These are phyloP conservation scores for Verticillium nonalfalfae DNA, from an alignment of 2,329 filamentous ascomycete genomes.

Conservation along the genomic window DNA sequence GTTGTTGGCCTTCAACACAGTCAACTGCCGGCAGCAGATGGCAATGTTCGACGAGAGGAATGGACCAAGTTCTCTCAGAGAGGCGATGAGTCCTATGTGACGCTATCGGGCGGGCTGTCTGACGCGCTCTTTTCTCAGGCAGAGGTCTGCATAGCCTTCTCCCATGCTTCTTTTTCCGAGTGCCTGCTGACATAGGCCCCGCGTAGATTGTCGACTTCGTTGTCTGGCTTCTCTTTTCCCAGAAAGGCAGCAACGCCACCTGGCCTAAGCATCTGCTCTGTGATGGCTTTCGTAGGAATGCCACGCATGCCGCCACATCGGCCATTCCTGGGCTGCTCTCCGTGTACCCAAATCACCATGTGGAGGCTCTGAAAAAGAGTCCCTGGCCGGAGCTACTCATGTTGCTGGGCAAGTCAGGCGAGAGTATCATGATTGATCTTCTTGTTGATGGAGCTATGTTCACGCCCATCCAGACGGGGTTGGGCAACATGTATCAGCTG, in stretches of 20 bases:
- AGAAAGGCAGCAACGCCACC: constrained; percentile 30
- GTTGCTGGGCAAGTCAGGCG: constrained; percentile 68
- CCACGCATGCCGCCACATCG: constrained; percentile 16
- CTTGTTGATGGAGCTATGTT: constrained; percentile 77
- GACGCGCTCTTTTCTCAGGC: constrained; percentile 49
- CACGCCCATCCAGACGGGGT: constrained; percentile 48
- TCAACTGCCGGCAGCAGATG: constrained; percentile 16
- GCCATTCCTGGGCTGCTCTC: constrained; percentile 60
- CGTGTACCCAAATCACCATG: constrained; percentile 63
- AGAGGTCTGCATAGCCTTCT: constrained; percentile 43
- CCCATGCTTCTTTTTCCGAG: not conserved
- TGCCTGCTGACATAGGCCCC: not conserved
- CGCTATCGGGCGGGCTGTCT: constrained; percentile 38
- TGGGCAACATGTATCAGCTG: constrained; percentile 68
- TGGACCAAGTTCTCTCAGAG: constrained; percentile 57
- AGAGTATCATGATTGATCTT: constrained; percentile 70
- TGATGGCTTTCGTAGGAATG: constrained; percentile 65
- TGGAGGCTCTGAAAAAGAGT: constrained; percentile 57
- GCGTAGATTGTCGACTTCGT: constrained; percentile 67
- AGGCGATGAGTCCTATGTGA: constrained; percentile 51
- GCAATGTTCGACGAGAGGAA: constrained; percentile 41
- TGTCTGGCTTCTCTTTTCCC: constrained; percentile 70
- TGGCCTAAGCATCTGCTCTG: constrained; percentile 72
- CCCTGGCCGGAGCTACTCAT: constrained; percentile 73
- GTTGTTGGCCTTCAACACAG: constrained; percentile 42